Base-by-base conservation (phyloP, 495 filamentous ascomycete species). In the Trichodelitschia bisporula region DNA sequence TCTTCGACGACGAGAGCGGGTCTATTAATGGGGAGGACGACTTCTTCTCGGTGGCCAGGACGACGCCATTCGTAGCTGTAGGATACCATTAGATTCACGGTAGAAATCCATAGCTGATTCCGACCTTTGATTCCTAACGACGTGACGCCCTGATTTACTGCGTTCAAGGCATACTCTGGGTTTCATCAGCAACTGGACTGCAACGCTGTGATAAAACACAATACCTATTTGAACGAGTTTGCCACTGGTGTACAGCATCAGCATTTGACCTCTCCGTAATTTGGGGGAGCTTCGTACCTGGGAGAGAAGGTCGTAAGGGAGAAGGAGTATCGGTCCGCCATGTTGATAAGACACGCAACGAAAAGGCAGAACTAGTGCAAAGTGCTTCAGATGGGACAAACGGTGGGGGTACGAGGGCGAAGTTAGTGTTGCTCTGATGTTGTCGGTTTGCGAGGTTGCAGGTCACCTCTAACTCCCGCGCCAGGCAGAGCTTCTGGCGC, bases 311-410 rank as follows among this genome's bases (percentile, higher is more conserved):
- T 99, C 29, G 86, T 99, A 45, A 99, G 64, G 23, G 89, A 95
- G 72, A 95, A 99, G 28, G 86, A 93, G 54, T 99, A 99, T 60
- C 89, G 66, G 57, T 99, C 89, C 40, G 86, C 82, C 86, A 99
- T 99, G 47, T 39, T 57, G 41, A 30, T 9, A 13, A 11, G 16
- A 29, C 15, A 30, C 28, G 14, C 35, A 38, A 19, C n/a, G n/a
- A n/a, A n/a, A n/a, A n/a, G n/a, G n/a, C n/a, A n/a, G n/a, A n/a
- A n/a, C n/a, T n/a, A n/a, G n/a, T n/a, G n/a, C n/a, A n/a, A n/a
- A n/a, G n/a, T n/a, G n/a, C n/a, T n/a, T n/a, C n/a, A n/a, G n/a
- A n/a, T n/a, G n/a, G n/a, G n/a, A n/a, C n/a, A 8, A 24, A 24
- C 8, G 21, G 21, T 24, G 21, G n/a, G n/a, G n/a, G n/a, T n/a